phyloP scores from a whole-genome alignment of 495 filamentous ascomycete genomes.

The Aspergillus incahuasiensis region DNA sequence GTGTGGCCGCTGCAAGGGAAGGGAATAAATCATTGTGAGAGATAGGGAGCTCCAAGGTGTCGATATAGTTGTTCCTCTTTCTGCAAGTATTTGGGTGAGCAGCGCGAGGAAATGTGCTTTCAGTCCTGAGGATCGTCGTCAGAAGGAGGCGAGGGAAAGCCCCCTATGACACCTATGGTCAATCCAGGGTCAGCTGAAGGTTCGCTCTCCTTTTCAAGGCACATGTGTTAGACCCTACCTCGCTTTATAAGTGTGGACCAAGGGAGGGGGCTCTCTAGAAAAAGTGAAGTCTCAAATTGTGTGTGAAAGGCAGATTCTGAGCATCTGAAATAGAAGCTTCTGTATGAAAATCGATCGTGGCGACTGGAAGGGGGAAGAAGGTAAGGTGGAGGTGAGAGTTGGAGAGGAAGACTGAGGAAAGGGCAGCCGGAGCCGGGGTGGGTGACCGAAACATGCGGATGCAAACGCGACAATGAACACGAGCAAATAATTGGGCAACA shows the following conservation, averaged over 20 bases:
- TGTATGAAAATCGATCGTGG: no score
- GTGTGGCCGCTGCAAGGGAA: background rate
- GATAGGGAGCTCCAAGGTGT: no score
- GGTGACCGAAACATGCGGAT: background rate
- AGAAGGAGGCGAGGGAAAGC: background rate
- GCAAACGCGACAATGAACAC: constrained; percentile 4
- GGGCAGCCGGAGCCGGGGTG: background rate
- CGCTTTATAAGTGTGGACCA: background rate
- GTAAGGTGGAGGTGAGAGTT: no score
- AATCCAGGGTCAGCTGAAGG: background rate
- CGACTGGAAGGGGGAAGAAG: no score
- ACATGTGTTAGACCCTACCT: background rate
- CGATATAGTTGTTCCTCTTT: no score
- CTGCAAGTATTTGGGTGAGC: background rate
- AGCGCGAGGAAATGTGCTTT: background rate
- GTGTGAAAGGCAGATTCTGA: background rate
- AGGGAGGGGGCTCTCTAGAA: no score
- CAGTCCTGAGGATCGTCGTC: no score
- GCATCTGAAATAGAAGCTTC: no score
- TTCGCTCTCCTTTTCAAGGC: background rate
- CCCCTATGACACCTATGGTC: background rate
- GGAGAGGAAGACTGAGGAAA: no score
- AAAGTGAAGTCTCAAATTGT: background rate
- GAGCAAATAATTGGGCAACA: background rate
- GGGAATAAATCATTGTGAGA: background rate